Evolutionary conservation across 495 filamentous ascomycete genomes (phyloP), one percentile per base, ranked within the genome.

Genomic region (Polyplosphaeria fusca): DNA sequence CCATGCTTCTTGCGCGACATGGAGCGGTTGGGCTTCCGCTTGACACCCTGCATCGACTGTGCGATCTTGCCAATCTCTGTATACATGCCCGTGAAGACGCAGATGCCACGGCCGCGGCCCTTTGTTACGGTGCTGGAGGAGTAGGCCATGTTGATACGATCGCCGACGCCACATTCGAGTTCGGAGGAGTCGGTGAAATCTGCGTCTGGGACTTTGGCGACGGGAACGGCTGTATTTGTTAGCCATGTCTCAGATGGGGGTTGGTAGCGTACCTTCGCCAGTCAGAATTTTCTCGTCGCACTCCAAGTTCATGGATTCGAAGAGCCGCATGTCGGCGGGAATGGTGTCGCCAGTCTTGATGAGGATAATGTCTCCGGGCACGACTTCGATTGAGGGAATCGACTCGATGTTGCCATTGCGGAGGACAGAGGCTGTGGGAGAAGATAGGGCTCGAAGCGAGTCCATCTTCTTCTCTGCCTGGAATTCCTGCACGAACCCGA

Each of bases 21-120:
- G 11, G 79, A 83, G 11, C 81, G 75, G 19, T 76, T 78, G n/a
- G 78, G 68, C 59, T 85, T 86, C 52, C 80, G 73, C 25, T 76
- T 68, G 64, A 80, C 85, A 61, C 80, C 82, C 45, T 67, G 64
- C 47, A 83, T 79, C n/a, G 79, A 79, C 47, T 76, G 78, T 9
- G 88, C 88, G 67, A 93, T 93, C 66, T 82, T 89, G n/a, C 88
- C 88, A 41, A 94, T 86, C 69, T 91, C 86, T 0, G 88, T 94
- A 48, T 75, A 67, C 88, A 92, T 92, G 9, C 86, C 88, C n/a
- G 83, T 87, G 47, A 73, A 76, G 23, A 81, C 76, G 27, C 85
- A 83, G 54, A 88, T 79, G 35, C 85, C 85, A 35, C 77, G 75
- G 26, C 78, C 86, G 52, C 85, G 83, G 27, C 85, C 85, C 68